Evolutionary conservation across 2,329 filamentous ascomycete species (phyloP).

Genomic region (Curvularia hawaiiensis): DNA sequence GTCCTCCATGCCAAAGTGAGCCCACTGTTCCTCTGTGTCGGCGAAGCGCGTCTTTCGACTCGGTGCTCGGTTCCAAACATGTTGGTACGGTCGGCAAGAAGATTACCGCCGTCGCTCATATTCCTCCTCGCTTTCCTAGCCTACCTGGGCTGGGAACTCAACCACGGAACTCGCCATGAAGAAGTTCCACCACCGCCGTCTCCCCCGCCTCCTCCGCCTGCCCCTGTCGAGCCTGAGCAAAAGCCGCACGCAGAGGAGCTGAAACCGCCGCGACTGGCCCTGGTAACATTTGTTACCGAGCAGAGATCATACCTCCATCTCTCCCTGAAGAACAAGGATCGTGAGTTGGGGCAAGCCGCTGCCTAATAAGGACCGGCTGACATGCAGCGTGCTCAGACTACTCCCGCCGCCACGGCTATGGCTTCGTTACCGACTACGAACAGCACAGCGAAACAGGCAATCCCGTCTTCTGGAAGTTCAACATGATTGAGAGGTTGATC

Average conservation of each 20-base stretch:
- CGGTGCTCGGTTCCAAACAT: slow-evolving; percentile 19
- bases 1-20: slow-evolving; percentile 10
- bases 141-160: slow-evolving; percentile 41
- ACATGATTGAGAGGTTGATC: slow-evolving; percentile 47
- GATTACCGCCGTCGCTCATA: slow-evolving; percentile 28
- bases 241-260: slow-evolving; percentile 12
- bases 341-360: slow-evolving; percentile 26
- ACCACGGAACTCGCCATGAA: slow-evolving; percentile 27
- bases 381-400: slow-evolving; percentile 37
- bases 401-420: slow-evolving; percentile 48
- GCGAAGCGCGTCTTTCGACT: not conserved
- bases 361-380: slow-evolving; percentile 1
- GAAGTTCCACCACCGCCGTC: slow-evolving; percentile 14
- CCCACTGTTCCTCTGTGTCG: not conserved
- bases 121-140: slow-evolving; percentile 37
- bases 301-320: slow-evolving; percentile 45
- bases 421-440: slow-evolving; percentile 50
- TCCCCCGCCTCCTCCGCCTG: slow-evolving; percentile 7
- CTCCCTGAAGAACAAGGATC: slow-evolving; percentile 47
- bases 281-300: slow-evolving; percentile 46
- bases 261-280: slow-evolving; percentile 35
- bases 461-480: slow-evolving; percentile 46
- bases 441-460: slow-evolving; percentile 34
- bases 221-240: slow-evolving; percentile 5
- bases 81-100: slow-evolving; percentile 34